Evolutionary conservation across 129 eudicot genomes (phyloP), one percentile per base, ranked within the genome.

Genomic region (Mikania micrantha): DNA sequence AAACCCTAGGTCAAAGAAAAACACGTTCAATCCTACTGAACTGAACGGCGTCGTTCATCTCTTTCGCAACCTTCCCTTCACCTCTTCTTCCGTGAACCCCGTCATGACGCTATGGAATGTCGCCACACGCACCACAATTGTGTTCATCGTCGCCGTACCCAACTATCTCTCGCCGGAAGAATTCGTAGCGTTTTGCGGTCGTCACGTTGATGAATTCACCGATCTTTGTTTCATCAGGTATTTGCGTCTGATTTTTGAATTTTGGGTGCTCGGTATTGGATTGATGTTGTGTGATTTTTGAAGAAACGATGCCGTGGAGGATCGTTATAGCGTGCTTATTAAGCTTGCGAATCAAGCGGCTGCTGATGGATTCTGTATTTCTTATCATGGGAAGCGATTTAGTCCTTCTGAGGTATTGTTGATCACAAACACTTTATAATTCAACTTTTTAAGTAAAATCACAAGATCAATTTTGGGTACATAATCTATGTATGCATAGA

Each of bases 281-380:
- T 70, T 0, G 36, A 13, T 47, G 21, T 59, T 39, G 50, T 11
- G 53, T 7, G 38, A 4, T 48, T 5, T 45, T 17, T 60, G 67
- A 66, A 94, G 99, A 80, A 87, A 94, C 60, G 97, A 94, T 77
- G 95, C 79, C 0, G 79, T 94, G 77, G 99, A 94, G 58, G 95
- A 94, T 69, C 79, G 99, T 64, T 94, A 94, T 42, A 89, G 99
- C 77, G 96, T 87, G 61, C 60, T 94, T 50, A 81, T 94, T 47
- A 78, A 79, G 82, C 82, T 85, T 0, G 82, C 40, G 20, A 80
- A 79, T 70, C 93, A 86, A 62, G 61, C 74, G 28, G 45, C 87
- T 29, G 89, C 95, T 24, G 93, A 94, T 79, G 97, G 86, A 3
- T 94, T 94, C 62, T 94, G 89, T 67, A 79, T 81, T 45, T 70